Percentiles rank a stretch among this genome's conserved stretches.
Evolutionary conservation across 805 yeast species (phyloP).

Genomic region (Candida khao-thaluensis): DNA sequence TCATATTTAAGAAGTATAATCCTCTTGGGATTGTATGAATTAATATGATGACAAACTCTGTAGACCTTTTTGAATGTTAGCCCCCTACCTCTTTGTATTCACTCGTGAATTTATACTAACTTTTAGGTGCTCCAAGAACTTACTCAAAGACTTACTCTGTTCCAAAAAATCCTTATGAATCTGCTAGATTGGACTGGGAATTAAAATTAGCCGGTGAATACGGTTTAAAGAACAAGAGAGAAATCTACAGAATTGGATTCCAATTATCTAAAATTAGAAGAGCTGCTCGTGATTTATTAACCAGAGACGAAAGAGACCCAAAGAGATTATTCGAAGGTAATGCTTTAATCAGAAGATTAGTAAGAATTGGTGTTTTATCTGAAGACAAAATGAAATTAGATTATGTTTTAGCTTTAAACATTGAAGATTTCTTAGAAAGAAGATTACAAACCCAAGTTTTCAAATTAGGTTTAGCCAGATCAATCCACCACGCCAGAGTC

Average conservation of each 20-base stretch:
- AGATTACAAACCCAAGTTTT: slow-evolving; percentile 99
- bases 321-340: slow-evolving; percentile 99
- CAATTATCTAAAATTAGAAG: slow-evolving; percentile 99
- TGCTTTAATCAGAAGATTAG: slow-evolving; percentile 99
- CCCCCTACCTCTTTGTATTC: neutral
- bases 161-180: slow-evolving; percentile 99
- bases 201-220: slow-evolving; percentile 99
- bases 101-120: slow-evolving; percentile 12
- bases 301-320: slow-evolving; percentile 99
- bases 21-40: neutral
- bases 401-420: slow-evolving; percentile 97
- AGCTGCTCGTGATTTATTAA: slow-evolving; percentile 99
- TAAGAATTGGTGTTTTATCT: slow-evolving; percentile 96
- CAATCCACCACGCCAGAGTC: slow-evolving; percentile 99
- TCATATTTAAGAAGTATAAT: slow-evolving; percentile 9
- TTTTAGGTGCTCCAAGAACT: slow-evolving; percentile 94
- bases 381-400: slow-evolving; percentile 99
- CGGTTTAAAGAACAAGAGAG: slow-evolving; percentile 99
- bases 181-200: slow-evolving; percentile 99
- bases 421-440: slow-evolving; percentile 99
- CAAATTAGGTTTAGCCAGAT: slow-evolving; percentile 99
- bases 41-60: slow-evolving; percentile 1
- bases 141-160: slow-evolving; percentile 99
- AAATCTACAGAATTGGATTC: slow-evolving; percentile 99
- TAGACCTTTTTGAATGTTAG: neutral